A percentile compares a stretch with the other conserved stretches of the same genome.
phyloP scores from a whole-genome alignment of 139 green algal genomes.

The Coccomyxa sp. region DNA sequence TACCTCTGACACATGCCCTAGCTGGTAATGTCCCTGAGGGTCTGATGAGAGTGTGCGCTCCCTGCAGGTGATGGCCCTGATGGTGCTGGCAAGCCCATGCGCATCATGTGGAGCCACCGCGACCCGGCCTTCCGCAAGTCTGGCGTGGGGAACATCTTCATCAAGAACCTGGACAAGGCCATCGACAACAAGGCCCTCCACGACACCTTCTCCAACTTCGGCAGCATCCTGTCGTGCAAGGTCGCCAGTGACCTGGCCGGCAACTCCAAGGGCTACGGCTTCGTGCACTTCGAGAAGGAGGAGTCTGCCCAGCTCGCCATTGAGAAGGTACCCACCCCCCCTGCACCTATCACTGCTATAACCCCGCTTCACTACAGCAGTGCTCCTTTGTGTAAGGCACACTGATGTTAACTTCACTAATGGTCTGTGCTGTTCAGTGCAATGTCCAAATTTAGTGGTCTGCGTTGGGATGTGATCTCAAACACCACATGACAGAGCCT shows the following conservation, averaged over 20 bases:
- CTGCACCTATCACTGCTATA: not conserved
- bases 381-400: too few species aligned
- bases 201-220: constrained; percentile 90
- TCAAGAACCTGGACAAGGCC: constrained; percentile 93
- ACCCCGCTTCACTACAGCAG: not conserved
- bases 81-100: constrained; percentile 77
- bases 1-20: too few species aligned
- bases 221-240: constrained; percentile 82
- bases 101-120: constrained; percentile 93
- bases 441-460: too few species aligned
- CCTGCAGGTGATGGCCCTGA: not conserved
- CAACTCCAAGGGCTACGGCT: constrained; percentile 86
- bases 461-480: too few species aligned
- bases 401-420: too few species aligned
- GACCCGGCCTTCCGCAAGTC: constrained; percentile 67
- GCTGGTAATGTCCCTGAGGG: too few species aligned
- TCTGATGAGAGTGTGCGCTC: not conserved
- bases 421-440: too few species aligned
- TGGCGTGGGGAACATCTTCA: constrained; percentile 91
- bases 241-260: constrained; percentile 51
- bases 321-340: constrained; percentile 51
- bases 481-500: too few species aligned
- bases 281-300: constrained; percentile 90
- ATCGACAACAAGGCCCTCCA: constrained; percentile 94
- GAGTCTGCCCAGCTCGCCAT: constrained; percentile 75